phyloP scores from a whole-genome alignment of 192 early-diverging fungal genomes.

The Dissophora ornata region DNA sequence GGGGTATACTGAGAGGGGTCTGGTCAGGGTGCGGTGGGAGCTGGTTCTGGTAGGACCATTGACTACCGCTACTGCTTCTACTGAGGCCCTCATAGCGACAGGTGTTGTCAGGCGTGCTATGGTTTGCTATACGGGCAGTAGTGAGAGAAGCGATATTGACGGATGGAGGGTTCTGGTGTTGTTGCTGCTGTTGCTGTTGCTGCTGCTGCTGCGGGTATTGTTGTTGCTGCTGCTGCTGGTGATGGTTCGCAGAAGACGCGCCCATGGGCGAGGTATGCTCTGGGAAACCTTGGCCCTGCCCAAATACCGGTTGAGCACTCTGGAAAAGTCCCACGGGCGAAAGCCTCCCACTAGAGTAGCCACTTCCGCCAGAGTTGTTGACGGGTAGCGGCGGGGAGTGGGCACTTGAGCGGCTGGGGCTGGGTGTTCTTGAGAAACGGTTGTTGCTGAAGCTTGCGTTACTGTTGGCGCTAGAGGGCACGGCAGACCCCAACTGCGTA shows the following conservation, averaged over 20 bases:
- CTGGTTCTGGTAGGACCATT: constrained; percentile 13
- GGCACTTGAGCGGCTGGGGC: constrained; percentile 25
- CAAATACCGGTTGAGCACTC: constrained; percentile 10
- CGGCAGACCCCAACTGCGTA: neutral
- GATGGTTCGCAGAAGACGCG: neutral
- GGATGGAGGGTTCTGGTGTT: constrained; percentile 8
- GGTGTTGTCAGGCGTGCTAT: constrained; percentile 6
- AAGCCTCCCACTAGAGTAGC: constrained; percentile 20
- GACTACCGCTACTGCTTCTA: constrained; percentile 22
- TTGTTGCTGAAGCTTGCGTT: constrained; percentile 11
- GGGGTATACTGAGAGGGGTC: constrained; percentile 51
- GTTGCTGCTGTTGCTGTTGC: constrained; percentile 17
- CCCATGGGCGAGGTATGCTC: constrained; percentile 13
- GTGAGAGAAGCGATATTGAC: constrained; percentile 2
- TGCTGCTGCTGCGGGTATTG: constrained; percentile 4
- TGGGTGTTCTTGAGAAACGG: constrained; percentile 36
- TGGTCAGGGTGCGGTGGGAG: constrained; percentile 29
- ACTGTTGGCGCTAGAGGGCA: neutral
- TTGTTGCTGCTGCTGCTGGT: constrained; percentile 15
- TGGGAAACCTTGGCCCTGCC: constrained; percentile 23
- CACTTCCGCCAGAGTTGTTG: constrained; percentile 13
- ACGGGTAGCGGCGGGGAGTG: constrained; percentile 20
- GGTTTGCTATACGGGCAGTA: constrained; percentile 12
- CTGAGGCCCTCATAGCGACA: constrained; percentile 4
- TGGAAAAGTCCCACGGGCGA: constrained; percentile 32